Conservation (phyloP, 2,329 filamentous ascomycete genomes). For the Pseudocercospora macadamiae region DNA sequence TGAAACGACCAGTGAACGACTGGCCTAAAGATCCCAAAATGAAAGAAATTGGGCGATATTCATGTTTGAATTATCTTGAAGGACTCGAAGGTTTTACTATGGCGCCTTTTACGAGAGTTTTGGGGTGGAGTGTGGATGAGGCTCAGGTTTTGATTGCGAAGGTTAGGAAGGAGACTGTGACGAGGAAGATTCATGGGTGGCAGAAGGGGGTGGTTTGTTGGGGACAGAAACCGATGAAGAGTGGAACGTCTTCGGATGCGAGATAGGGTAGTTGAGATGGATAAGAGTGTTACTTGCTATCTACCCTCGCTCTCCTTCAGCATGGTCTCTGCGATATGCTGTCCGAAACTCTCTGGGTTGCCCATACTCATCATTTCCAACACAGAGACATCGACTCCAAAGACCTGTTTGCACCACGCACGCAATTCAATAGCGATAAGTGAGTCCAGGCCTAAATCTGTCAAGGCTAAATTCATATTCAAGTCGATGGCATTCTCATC, state of each 20-base stretch:
- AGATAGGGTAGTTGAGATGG: no score
- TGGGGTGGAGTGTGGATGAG: conserved; percentile 49
- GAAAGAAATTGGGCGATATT: conserved; percentile 23
- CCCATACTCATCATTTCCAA: no score
- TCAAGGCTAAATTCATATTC: not conserved
- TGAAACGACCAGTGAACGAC: conserved; percentile 33
- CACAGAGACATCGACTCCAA: conserved; percentile 6
- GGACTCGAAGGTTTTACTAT: conserved; percentile 50
- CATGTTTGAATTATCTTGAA: conserved; percentile 34
- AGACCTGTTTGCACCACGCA: conserved; percentile 5
- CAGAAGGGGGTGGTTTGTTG: conserved; percentile 25
- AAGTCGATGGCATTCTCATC: not conserved
- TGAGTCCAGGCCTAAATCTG: conserved; percentile 10
- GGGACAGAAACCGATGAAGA: not conserved
- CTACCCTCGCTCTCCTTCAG: no score
- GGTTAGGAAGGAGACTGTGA: conserved; percentile 43
- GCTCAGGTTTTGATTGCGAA: conserved; percentile 50
- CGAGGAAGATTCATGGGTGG: conserved; percentile 26
- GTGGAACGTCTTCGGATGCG: no score
- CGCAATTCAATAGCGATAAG: conserved; percentile 9
- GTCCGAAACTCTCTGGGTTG: no score
- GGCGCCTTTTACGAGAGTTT: conserved; percentile 45
- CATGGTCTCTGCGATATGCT: no score
- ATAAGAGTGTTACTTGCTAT: no score
- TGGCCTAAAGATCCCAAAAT: conserved; percentile 34